Evolutionary conservation across 2,329 filamentous ascomycete species (phyloP), one percentile per base, ranked within the genome.

Genomic region (Botrytis squamosa): DNA sequence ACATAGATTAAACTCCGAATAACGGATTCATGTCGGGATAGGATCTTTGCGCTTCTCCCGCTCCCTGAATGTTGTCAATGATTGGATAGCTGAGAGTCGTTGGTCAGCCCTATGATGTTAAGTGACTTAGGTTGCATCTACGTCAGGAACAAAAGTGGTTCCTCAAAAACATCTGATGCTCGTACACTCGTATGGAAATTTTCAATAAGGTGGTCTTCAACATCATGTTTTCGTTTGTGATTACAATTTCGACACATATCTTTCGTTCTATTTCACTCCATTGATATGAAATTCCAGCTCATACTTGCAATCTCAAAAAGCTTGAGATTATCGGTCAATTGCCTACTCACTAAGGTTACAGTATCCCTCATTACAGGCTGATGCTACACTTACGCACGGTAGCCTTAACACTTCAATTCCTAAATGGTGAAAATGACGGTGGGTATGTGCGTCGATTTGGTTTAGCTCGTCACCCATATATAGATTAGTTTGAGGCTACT

Each of bases 61-160:
- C 20, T 67, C 7, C 16, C 14, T n/a, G 18, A 3, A 29, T 67
- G 16, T n/a, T 55, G 12, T 42, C 4, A 18, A 55, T 57, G 66
- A 60, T 70, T 70, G 67, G 67, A n/a, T 60, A 40, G 12, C 8
- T 68, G 64, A n/a, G 38, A 42, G n/a, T 55, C 20, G 29, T 36
- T 70, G 38, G 22, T 70, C 67, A 60, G 67, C 67, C 67, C 40
- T 70, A 70, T 60, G n/a, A 44, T 33, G 52, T 60, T 52, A 67
- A n/a, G 44, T 22, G 16, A 46, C 44, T 60, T 67, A 40, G 36
- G 44, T 9, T 38, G 64, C 44, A 66, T 64, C 38, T 20, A 63
- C 16, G 42, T 10, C 60, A 38, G 33, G 44, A 38, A 52, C 64
- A 49, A 52, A 66, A 52, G 64, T 66, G 64, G 44, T 52, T 66